These are phyloP conservation scores for Terana coerulea DNA, from an alignment of 768 basidiomycete genomes.

Conservation along the genomic window DNA sequence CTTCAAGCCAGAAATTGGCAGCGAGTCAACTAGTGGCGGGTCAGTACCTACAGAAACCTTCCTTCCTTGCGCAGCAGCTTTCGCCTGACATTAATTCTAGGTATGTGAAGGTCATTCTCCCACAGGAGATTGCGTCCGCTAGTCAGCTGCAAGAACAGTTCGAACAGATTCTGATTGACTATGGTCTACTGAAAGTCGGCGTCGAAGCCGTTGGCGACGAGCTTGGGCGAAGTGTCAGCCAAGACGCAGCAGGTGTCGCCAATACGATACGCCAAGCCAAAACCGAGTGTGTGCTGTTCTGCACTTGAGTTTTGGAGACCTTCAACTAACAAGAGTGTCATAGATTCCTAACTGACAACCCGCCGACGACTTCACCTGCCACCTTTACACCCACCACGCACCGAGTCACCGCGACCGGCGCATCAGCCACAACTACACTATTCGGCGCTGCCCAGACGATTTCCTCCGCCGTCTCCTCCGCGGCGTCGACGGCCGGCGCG, in stretches of 20 bases:
- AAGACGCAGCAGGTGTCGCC: constrained; percentile 15
- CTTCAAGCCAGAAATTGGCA: constrained; percentile 18
- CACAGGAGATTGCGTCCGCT: constrained; percentile 1
- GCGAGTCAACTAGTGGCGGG: too few species aligned
- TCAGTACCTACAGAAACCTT: too few species aligned
- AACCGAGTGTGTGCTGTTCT: constrained; percentile 8
- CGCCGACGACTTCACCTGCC: constrained; percentile 14
- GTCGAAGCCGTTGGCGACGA: constrained; percentile 24
- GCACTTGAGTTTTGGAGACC: too few species aligned
- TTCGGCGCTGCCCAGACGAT: constrained; percentile 16
- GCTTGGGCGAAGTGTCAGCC: constrained; percentile 18
- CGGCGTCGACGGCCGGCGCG: constrained; percentile 19
- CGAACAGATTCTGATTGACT: constrained; percentile 20
- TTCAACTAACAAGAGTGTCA: background rate
- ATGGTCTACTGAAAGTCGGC: constrained; percentile 22
- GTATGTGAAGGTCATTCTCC: constrained; percentile 19
- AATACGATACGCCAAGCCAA: constrained; percentile 13
- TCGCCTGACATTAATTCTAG: background rate
- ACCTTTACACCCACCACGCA: constrained; percentile 14
- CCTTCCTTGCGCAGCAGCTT: too few species aligned
- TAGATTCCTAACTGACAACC: constrained; percentile 14
- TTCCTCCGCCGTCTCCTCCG: constrained; percentile 15
- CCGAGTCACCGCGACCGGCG: constrained; percentile 5
- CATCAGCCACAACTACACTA: constrained; percentile 13
- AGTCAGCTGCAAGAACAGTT: constrained; percentile 18